phyloP scores from a whole-genome alignment of 2,329 filamentous ascomycete genomes.

The Colletotrichum falcatum region DNA sequence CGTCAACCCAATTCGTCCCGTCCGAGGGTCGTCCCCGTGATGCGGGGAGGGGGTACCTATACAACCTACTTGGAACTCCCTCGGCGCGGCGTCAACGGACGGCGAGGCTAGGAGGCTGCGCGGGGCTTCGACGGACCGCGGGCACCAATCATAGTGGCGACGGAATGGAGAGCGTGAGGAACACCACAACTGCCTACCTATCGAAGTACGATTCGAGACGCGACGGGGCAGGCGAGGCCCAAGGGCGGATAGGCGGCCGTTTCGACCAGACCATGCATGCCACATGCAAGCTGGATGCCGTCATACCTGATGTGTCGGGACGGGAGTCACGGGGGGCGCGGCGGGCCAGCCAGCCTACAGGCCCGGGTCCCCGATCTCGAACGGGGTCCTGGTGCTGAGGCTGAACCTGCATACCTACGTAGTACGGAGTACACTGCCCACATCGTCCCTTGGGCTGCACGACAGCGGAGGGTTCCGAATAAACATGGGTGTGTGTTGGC shows the following conservation, averaged over 20 bases:
- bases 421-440: too few relatives aligned
- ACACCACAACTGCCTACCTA: too few relatives aligned
- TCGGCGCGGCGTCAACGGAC: neutral
- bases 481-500: neutral
- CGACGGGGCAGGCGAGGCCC: neutral
- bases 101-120: neutral
- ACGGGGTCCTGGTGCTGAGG: conserved; percentile 10
- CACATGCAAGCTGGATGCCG: conserved; percentile 27
- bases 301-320: conserved; percentile 19
- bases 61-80: neutral
- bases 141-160: conserved; percentile 24
- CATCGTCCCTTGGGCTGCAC: conserved; percentile 13
- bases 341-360: neutral
- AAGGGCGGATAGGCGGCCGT: conserved; percentile 1
- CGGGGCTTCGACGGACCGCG: conserved; percentile 1
- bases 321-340: conserved; percentile 30
- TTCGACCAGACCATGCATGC: neutral
- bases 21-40: conserved; percentile 16
- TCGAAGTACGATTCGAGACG: neutral
- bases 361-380: conserved; percentile 15
- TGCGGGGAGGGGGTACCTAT: neutral
- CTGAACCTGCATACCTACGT: too few relatives aligned
- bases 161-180: too few relatives aligned
- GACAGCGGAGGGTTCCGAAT: neutral
- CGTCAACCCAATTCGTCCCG: conserved; percentile 1